Base-by-base conservation (phyloP, 495 filamentous ascomycete genomes). In the Penicillium parvum region DNA sequence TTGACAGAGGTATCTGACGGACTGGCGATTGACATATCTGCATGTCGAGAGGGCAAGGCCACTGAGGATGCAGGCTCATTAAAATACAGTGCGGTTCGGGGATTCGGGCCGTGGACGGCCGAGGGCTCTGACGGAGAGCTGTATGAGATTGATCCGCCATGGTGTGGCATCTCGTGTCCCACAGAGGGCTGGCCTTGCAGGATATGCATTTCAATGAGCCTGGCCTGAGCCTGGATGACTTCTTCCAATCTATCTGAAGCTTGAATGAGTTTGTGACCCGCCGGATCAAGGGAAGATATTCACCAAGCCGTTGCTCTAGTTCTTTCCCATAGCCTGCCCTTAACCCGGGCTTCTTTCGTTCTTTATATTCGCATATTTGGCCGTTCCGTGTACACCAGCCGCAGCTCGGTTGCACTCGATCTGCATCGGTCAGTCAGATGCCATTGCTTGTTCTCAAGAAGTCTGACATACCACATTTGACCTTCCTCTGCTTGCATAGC, bases 261-360 rank as follows among this genome's bases (percentile, higher is more conserved):
- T 15, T 25, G 19, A 23, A 12, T 35, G 30, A 45, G 20, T 43
- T 14, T 37, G 18, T 23, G 35, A 15, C 15, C 8, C 2, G 25
- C 33, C 45, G 19, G 32, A 15, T 11, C 5, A 26, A 5, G 15
- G 17, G 12, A 2, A 10, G 10, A 7, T 9, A 50, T 64, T 19
- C 56, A 72, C 69, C 66, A 16, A 95, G 74, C 20, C 89, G 74
- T 49, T 89, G 83, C 59, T 95, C 89, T 27, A 95, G 66, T 64
- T 95, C 89, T 41, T 89, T 76, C 1, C 89, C 89, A 60, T 94
- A 95, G 1, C 89, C 89, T 35, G 89, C 89, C 44, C 87, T 70
- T 34, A 91, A 66, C 1, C 86, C 87, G 15, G 87, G 87, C 61
- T 91, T 91, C 68, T 89, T 91, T 14, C 87, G 76, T 55, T 88